phyloP scores from a whole-genome alignment of 2,329 filamentous ascomycete species.

The Cladosporium cucumerinum region DNA sequence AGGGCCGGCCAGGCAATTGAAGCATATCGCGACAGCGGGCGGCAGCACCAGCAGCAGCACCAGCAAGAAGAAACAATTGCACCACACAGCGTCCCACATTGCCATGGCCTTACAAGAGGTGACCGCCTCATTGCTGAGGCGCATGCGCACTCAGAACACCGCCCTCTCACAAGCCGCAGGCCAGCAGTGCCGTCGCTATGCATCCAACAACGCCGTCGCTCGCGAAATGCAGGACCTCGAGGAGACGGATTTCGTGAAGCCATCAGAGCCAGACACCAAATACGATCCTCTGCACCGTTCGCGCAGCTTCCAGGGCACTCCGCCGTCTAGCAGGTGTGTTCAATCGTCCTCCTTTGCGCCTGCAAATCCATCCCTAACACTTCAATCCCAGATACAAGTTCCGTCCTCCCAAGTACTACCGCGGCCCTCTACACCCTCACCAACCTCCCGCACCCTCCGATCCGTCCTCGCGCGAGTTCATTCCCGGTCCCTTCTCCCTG shows the following conservation, averaged over 20 bases:
- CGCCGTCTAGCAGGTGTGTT: slow-evolving; percentile 53
- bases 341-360: not conserved
- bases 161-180: slow-evolving; percentile 22
- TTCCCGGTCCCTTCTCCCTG: slow-evolving; percentile 84
- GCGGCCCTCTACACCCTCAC: slow-evolving; percentile 87
- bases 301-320: slow-evolving; percentile 39
- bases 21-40: not conserved
- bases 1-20: not conserved
- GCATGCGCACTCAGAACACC: slow-evolving; percentile 23
- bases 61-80: not conserved
- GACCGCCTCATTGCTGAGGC: slow-evolving; percentile 29
- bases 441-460: slow-evolving; percentile 85
- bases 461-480: slow-evolving; percentile 80
- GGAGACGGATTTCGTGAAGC: slow-evolving; percentile 44
- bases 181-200: slow-evolving; percentile 31
- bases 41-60: not conserved
- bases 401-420: slow-evolving; percentile 89
- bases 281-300: slow-evolving; percentile 38
- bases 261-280: slow-evolving; percentile 9
- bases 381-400: slow-evolving; percentile 69
- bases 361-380: slow-evolving; percentile 17
- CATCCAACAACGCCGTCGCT: slow-evolving; percentile 24
- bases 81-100: not conserved
- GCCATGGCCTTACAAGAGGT: slow-evolving; percentile 34
- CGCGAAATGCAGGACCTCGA: slow-evolving; percentile 43